Conservation (phyloP, 1,284 basidiomycete species). For the Trametes pubescens region DNA sequence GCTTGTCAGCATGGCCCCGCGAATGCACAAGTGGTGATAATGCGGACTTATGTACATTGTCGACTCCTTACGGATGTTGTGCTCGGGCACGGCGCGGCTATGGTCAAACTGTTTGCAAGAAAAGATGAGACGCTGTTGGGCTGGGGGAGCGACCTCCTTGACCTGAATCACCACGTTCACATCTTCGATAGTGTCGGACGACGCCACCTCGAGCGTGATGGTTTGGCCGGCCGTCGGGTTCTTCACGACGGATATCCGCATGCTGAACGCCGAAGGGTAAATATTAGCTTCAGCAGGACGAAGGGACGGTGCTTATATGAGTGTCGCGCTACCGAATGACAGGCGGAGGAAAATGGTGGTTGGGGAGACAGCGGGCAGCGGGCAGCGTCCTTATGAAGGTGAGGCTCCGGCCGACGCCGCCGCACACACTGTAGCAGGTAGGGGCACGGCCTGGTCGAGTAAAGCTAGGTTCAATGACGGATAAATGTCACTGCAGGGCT, state of each 20-base stretch:
- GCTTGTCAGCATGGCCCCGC: background rate
- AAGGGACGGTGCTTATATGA: slow-evolving; percentile 12
- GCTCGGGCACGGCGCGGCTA: background rate
- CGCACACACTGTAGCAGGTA: too few relatives aligned
- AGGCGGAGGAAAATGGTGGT: slow-evolving; percentile 2
- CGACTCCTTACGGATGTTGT: slow-evolving; percentile 43
- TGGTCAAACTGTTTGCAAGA: background rate
- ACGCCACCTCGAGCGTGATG: slow-evolving; percentile 29
- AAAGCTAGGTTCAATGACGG: too few relatives aligned
- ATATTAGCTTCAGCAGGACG: too few relatives aligned
- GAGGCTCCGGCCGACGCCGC: too few relatives aligned
- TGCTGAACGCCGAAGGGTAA: slow-evolving; percentile 24
- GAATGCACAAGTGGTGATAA: background rate
- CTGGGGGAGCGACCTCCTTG: slow-evolving; percentile 16
- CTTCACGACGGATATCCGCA: slow-evolving; percentile 46
- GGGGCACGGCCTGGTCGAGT: too few relatives aligned
- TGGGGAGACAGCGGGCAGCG: too few relatives aligned
- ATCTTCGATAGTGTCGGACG: slow-evolving; percentile 25
- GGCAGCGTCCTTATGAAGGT: too few relatives aligned
- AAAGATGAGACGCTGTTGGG: background rate
- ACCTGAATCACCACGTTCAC: slow-evolving; percentile 26
- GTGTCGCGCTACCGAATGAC: slow-evolving; percentile 9
- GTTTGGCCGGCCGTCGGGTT: slow-evolving; percentile 36
- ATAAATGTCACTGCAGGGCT: too few relatives aligned
- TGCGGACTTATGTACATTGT: slow-evolving; percentile 41